Conservation (phyloP, 2,329 filamentous ascomycete species). For the Xylariaceae sp. region DNA sequence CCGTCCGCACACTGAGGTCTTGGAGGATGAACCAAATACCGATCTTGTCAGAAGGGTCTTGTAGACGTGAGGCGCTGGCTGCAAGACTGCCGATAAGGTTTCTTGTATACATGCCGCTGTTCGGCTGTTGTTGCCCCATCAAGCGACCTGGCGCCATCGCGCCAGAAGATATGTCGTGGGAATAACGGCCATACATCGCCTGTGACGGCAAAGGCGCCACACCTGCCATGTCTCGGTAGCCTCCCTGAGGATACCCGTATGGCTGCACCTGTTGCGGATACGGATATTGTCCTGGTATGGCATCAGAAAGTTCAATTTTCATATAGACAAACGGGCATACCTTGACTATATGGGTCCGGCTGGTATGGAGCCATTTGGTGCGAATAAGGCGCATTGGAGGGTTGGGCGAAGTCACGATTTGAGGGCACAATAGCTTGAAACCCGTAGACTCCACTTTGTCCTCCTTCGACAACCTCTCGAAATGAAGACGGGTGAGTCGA, state of each 20-base stretch:
- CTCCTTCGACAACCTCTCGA: conserved; percentile 32
- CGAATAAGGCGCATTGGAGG: conserved; percentile 25
- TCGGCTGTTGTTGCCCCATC: conserved; percentile 42
- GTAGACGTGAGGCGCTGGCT: conserved; percentile 80
- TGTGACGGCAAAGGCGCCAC: conserved; percentile 29
- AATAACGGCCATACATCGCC: conserved; percentile 34
- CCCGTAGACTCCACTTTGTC: conserved; percentile 26
- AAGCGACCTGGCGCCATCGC: conserved; percentile 34
- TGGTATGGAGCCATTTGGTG: conserved; percentile 30
- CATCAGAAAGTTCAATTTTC: conserved; percentile 12
- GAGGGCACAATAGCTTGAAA: conserved; percentile 33
- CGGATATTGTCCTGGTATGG: conserved; percentile 23
- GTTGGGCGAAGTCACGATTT: conserved; percentile 29
- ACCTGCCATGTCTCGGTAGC: conserved; percentile 29
- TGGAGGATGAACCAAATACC: conserved; percentile 97
- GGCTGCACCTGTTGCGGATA: conserved; percentile 30
- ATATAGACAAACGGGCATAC: conserved; percentile 13
- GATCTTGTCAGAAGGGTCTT: conserved; percentile 71
- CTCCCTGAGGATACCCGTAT: conserved; percentile 30
- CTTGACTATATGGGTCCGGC: conserved; percentile 30
- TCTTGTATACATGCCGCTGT: conserved; percentile 83
- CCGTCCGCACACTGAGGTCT: conserved; percentile 89
- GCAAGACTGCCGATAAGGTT: conserved; percentile 92
- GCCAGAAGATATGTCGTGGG: conserved; percentile 36
- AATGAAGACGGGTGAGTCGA: conserved; percentile 77